Conservation (phyloP, 108 stramenopile genomes). For the Pseudonitzschia delicatissima region DNA sequence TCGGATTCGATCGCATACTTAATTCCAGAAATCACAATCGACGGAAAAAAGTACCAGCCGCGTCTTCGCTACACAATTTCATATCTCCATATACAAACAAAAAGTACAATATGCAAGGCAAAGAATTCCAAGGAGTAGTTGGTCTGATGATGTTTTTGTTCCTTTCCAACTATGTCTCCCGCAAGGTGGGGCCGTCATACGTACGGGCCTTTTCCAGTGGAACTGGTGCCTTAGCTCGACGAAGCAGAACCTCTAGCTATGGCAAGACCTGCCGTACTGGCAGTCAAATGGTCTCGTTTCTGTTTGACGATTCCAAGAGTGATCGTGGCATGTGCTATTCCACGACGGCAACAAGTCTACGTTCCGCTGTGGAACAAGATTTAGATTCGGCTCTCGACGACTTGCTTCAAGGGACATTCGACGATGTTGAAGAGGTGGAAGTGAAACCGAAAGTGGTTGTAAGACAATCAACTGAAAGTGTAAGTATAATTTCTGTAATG, state of each 20-base stretch:
- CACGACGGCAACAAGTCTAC: neutral
- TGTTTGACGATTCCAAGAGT: neutral
- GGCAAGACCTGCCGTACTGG: neutral
- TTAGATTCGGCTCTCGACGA: conserved; percentile 58
- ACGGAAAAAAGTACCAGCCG: no score
- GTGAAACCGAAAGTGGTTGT: conserved; percentile 24
- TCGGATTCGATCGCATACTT: no score
- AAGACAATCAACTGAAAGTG: conserved; percentile 37
- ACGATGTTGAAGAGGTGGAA: conserved; percentile 1
- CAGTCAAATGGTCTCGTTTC: neutral
- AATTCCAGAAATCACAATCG: no score
- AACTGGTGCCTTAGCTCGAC: conserved; percentile 1
- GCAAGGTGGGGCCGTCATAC: neutral
- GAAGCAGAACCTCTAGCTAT: neutral
- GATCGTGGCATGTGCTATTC: conserved; percentile 1
- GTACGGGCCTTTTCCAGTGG: conserved; percentile 17
- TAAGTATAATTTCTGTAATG: conserved; percentile 29
- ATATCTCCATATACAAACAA: neutral
- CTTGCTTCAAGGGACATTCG: conserved; percentile 42
- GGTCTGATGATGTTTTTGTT: conserved; percentile 7
- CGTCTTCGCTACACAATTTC: no score
- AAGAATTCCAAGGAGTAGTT: conserved; percentile 5
- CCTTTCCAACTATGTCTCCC: conserved; percentile 8
- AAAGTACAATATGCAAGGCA: neutral
- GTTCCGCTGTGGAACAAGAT: conserved; percentile 44